phyloP scores from a whole-genome alignment of 169 alveolate genomes.

The Haemoproteus tartakovskyi region DNA sequence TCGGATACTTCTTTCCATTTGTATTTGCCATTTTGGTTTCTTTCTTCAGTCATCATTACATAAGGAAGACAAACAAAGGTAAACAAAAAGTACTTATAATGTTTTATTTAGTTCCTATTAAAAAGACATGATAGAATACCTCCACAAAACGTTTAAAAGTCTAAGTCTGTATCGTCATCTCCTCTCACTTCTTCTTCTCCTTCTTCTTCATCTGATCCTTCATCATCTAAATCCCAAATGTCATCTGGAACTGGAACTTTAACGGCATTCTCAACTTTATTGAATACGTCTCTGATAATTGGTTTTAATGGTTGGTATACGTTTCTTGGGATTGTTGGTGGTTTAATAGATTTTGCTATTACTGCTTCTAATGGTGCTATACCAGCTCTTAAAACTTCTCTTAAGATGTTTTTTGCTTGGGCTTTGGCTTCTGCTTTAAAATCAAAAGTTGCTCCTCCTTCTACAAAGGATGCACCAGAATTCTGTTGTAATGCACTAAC shows the following conservation, averaged over 20 bases:
- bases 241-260: slow-evolving; percentile 10
- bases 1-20: no score
- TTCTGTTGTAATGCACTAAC: slow-evolving; percentile 22
- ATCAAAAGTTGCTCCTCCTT: slow-evolving; percentile 33
- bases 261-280: slow-evolving; percentile 20
- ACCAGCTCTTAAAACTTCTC: slow-evolving; percentile 36
- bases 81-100: no score
- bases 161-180: no score
- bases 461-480: slow-evolving; percentile 39
- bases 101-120: no score
- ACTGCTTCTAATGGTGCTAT: slow-evolving; percentile 35
- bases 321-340: slow-evolving; percentile 4
- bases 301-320: slow-evolving; percentile 5
- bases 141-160: no score
- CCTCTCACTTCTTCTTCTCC: slow-evolving; percentile 16
- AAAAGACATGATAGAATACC: no score
- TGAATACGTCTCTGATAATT: slow-evolving; percentile 12
- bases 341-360: slow-evolving; percentile 34
- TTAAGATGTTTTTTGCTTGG: slow-evolving; percentile 22
- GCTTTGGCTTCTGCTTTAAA: slow-evolving; percentile 19
- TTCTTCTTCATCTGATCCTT: slow-evolving; percentile 9
- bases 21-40: no score
- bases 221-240: slow-evolving; percentile 31
- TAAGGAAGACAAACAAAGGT: no score
- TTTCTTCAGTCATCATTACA: no score